Evolutionary conservation across 768 basidiomycete genomes (phyloP), one percentile per base, ranked within the genome.

Genomic region (Goffeauzyma gilvescens): DNA sequence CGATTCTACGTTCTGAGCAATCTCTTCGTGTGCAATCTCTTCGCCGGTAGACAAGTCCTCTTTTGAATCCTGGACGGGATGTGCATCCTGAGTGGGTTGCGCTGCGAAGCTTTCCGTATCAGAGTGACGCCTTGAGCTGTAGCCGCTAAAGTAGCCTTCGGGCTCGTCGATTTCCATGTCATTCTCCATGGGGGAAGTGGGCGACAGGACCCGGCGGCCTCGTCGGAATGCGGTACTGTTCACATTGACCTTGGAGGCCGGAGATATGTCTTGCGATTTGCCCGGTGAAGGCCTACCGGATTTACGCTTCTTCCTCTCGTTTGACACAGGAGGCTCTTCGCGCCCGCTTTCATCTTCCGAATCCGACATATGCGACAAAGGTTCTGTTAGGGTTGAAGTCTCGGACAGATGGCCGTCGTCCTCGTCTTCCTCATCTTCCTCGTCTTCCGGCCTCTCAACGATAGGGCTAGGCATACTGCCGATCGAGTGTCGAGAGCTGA

Each of bases 401-500:
- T 45, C 44, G 27, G 44, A 39, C 12, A 40, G 14, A 26, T 45
- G 31, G 5, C 44, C 44, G 15, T 33, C 38, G 14, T 45, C 38
- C 17, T 36, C 34, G n/a, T 34, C 40, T 2, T 5, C 17, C 6
- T 31, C 30, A 6, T 32, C 30, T n/a, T 41, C 40, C 12, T 24
- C n/a, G n/a, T n/a, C n/a, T n/a, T n/a, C n/a, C n/a, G n/a, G n/a
- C n/a, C n/a, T n/a, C n/a, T n/a, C n/a, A n/a, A n/a, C n/a, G n/a
- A n/a, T n/a, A n/a, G n/a, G n/a, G n/a, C n/a, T n/a, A n/a, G n/a
- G n/a, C n/a, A n/a, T n/a, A n/a, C n/a, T n/a, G n/a, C n/a, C n/a
- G n/a, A n/a, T n/a, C n/a, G n/a, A n/a, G n/a, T n/a, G n/a, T n/a
- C n/a, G n/a, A n/a, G n/a, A n/a, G n/a, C n/a, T n/a, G n/a, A n/a